A percentile compares a stretch with the other conserved stretches of the same genome.
phyloP scores from a whole-genome alignment of 495 filamentous ascomycete species.

The Rostrohypoxylon terebratum region DNA sequence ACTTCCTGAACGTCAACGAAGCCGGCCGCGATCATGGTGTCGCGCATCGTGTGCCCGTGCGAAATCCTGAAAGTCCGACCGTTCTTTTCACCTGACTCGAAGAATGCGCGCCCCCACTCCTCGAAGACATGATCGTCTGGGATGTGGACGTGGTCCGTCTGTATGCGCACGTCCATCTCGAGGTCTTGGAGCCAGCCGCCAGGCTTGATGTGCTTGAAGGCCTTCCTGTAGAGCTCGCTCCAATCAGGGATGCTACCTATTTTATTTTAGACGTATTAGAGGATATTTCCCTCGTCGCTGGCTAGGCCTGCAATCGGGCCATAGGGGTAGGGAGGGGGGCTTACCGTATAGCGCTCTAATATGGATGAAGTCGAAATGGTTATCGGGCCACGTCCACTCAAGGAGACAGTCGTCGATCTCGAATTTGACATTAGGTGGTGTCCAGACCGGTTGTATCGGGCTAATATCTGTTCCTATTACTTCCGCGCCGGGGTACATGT shows the following conservation, averaged over 20 bases:
- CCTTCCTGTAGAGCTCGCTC: conserved; percentile 16
- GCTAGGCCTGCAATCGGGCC: not conserved
- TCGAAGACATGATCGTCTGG: conserved; percentile 26
- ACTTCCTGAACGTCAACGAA: conserved; percentile 24
- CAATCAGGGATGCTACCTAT: conserved; percentile 28
- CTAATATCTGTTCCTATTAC: conserved; percentile 30
- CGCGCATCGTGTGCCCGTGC: conserved; percentile 8
- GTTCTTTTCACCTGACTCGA: conserved; percentile 7
- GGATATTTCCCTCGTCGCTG: not conserved
- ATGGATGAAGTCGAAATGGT: conserved; percentile 29
- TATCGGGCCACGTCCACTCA: conserved; percentile 31
- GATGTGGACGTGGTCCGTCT: conserved; percentile 21
- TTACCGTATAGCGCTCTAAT: conserved; percentile 31
- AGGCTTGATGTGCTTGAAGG: conserved; percentile 21
- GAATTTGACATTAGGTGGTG: conserved; percentile 34
- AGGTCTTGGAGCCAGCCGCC: conserved; percentile 20
- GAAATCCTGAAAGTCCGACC: conserved; percentile 15
- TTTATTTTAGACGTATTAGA: not conserved
- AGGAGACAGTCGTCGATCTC: conserved; percentile 33
- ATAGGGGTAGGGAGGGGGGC: not conserved
- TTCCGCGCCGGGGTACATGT: conserved; percentile 23
- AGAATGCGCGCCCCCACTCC: conserved; percentile 10
- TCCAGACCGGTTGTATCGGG: conserved; percentile 30
- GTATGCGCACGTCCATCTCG: conserved; percentile 22
- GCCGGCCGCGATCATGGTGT: conserved; percentile 19